Conservation (phyloP, 1,284 basidiomycete genomes). For the Irpex sp. region DNA sequence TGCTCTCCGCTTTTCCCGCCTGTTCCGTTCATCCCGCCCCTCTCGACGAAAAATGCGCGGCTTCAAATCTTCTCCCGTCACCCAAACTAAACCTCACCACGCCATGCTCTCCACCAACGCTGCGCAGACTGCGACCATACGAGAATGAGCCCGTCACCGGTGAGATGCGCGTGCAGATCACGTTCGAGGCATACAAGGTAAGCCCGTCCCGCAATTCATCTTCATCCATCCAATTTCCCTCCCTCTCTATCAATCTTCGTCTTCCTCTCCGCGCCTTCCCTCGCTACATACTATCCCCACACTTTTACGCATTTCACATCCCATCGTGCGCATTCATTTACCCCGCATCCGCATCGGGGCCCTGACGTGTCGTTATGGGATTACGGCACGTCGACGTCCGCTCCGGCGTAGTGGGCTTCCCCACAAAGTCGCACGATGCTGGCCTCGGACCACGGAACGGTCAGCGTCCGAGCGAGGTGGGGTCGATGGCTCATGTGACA, state of each 20-base stretch:
- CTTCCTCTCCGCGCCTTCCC: neutral
- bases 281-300: neutral
- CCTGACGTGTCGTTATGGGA: neutral
- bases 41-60: too few species aligned
- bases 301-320: neutral
- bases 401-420: neutral
- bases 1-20: neutral
- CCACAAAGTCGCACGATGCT: neutral
- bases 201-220: slow-evolving; percentile 24
- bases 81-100: neutral
- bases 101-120: neutral
- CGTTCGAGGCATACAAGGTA: slow-evolving; percentile 88
- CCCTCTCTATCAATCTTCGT: neutral
- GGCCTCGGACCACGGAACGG: too few species aligned
- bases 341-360: neutral
- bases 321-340: neutral
- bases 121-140: slow-evolving; percentile 63
- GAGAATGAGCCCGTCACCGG: slow-evolving; percentile 83
- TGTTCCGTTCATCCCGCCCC: neutral
- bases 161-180: slow-evolving; percentile 92
- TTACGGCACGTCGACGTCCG: neutral
- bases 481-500: slow-evolving; percentile 13
- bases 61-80: neutral
- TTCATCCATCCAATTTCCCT: neutral
- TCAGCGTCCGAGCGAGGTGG: too few species aligned